These are phyloP conservation scores for Didymella glomerata DNA, from an alignment of 2,329 filamentous ascomycete species.

Conservation along the genomic window DNA sequence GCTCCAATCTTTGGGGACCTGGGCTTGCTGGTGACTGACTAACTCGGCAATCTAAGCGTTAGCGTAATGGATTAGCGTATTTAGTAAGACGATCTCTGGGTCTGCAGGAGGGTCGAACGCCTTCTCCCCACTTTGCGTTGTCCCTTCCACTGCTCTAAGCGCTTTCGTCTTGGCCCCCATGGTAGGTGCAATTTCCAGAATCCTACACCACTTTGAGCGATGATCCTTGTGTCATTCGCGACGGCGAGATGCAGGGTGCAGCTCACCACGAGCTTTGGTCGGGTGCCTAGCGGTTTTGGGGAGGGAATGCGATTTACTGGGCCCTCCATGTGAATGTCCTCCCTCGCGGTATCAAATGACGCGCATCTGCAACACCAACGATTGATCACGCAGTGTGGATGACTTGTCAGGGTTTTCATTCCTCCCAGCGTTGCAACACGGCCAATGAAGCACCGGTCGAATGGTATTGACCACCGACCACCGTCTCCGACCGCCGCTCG, in stretches of 20 bases:
- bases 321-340: conserved; percentile 17
- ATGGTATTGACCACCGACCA: conserved; percentile 4
- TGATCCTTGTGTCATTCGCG: conserved; percentile 15
- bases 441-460: conserved; percentile 9
- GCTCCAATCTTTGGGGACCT: conserved; percentile 1
- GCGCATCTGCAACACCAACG: conserved; percentile 17
- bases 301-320: conserved; percentile 23
- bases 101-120: conserved; percentile 11
- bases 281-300: conserved; percentile 19
- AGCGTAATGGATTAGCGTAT: conserved; percentile 7
- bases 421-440: background rate
- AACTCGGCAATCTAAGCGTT: conserved; percentile 22
- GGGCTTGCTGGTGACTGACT: conserved; percentile 14
- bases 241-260: conserved; percentile 9
- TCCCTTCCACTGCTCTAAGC: conserved; percentile 12
- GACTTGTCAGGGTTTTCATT: conserved; percentile 6
- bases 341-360: conserved; percentile 14
- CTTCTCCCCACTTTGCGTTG: conserved; percentile 20
- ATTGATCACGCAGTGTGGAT: conserved; percentile 9
- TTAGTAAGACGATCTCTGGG: conserved; percentile 18
- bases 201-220: conserved; percentile 9
- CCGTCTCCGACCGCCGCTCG: conserved; percentile 1
- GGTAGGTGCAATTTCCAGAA: conserved; percentile 8
- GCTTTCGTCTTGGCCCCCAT: conserved; percentile 14
- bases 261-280: conserved; percentile 6